phyloP scores from a whole-genome alignment of 176 grass and related monocot species.

The Alloteropsis semialata region DNA sequence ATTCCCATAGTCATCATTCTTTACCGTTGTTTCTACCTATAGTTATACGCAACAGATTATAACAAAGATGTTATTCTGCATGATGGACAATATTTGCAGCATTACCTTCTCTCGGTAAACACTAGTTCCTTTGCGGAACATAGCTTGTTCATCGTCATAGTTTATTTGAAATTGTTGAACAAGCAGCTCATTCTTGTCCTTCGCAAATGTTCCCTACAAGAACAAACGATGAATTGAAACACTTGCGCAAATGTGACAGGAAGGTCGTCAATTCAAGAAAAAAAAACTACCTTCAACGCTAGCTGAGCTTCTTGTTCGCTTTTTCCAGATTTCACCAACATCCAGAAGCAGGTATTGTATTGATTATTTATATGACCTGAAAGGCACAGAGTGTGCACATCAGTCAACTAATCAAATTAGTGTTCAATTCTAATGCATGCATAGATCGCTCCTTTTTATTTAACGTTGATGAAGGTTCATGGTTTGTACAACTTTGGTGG shows the following conservation, averaged over 20 bases:
- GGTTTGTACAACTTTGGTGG: not conserved
- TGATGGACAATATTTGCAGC: not conserved
- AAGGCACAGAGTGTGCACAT: conserved; percentile 1
- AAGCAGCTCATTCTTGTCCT: conserved; percentile 76
- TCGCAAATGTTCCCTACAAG: conserved; percentile 57
- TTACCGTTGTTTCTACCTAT: conserved; percentile 44
- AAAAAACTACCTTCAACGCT: conserved; percentile 50
- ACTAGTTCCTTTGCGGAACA: conserved; percentile 62
- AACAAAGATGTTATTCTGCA: not conserved
- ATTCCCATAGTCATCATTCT: conserved; percentile 20
- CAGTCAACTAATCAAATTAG: not conserved
- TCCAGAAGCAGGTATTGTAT: conserved; percentile 79
- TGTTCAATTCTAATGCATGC: not conserved
- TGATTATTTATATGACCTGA: conserved; percentile 88
- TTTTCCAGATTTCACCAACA: conserved; percentile 80
- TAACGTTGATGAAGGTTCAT: not conserved
- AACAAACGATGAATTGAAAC: not conserved
- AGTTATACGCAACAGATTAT: conserved; percentile 9
- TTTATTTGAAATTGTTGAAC: conserved; percentile 55
- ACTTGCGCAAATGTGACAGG: not conserved
- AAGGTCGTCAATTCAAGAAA: not conserved
- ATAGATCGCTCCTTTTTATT: conserved; percentile 3
- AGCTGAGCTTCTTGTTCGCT: conserved; percentile 64
- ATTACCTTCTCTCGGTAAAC: conserved; percentile 65
- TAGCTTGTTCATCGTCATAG: conserved; percentile 55